Percentiles rank a stretch among this genome's conserved stretches.
These are phyloP conservation scores for Rhynchospora breviuscula DNA, from an alignment of 176 grass and related monocot genomes.

Conservation along the genomic window DNA sequence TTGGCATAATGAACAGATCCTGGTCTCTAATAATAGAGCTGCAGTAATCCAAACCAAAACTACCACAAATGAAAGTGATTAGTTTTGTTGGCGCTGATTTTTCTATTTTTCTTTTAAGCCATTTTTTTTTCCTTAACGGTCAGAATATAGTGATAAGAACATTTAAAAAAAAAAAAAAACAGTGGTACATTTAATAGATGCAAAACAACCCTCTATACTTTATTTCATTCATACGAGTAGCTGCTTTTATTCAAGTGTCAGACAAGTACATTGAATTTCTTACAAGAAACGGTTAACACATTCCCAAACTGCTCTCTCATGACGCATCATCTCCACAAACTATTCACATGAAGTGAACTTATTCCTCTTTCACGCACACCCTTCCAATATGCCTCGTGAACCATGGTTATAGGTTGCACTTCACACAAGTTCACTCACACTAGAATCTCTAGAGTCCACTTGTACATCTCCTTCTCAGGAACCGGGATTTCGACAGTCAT, in stretches of 20 bases:
- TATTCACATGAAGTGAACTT: not conserved
- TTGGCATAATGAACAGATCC: too few relatives aligned
- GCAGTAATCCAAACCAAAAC: not conserved
- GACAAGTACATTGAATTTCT: not conserved
- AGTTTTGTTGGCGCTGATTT: not conserved
- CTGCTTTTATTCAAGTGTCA: not conserved
- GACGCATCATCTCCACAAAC: not conserved
- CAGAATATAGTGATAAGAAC: not conserved
- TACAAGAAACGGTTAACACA: not conserved
- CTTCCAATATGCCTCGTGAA: not conserved
- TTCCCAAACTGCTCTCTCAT: not conserved
- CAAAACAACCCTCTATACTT: not conserved
- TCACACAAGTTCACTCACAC: constrained; percentile 25
- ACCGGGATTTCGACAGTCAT: constrained; percentile 47
- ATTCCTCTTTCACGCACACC: not conserved
- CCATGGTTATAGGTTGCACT: not conserved
- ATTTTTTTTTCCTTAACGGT: not conserved
- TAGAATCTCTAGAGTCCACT: constrained; percentile 46
- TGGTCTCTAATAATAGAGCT: not conserved
- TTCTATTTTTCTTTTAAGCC: not conserved
- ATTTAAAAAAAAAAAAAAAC: not conserved
- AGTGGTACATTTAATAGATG: not conserved
- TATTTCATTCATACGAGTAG: constrained; percentile 1
- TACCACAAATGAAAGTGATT: not conserved
- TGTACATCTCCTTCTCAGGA: constrained; percentile 58